phyloP scores from a whole-genome alignment of 73 alveolate genomes.

The Paramecium sonneborni region DNA sequence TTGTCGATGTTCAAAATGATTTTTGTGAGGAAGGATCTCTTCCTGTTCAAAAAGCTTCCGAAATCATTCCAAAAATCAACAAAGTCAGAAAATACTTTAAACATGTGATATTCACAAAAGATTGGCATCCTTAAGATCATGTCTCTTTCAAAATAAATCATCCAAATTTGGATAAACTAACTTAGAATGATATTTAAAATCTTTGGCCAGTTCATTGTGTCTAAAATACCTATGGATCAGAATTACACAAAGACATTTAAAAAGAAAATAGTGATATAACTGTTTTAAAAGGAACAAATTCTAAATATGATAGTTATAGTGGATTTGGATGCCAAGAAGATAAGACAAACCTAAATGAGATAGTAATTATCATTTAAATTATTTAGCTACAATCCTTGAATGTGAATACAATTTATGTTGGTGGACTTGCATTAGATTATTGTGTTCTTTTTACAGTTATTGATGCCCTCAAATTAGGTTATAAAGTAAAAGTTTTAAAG shows the following conservation, averaged over 20 bases:
- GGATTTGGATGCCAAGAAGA: constrained; percentile 92
- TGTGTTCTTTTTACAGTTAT: constrained; percentile 97
- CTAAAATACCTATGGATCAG: constrained; percentile 89
- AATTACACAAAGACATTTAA: constrained; percentile 81
- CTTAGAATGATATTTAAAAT: constrained; percentile 72
- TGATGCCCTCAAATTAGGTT: constrained; percentile 89
- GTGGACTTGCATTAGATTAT: constrained; percentile 96
- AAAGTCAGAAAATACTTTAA: constrained; percentile 76
- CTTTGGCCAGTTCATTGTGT: constrained; percentile 97
- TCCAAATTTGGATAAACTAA: constrained; percentile 71
- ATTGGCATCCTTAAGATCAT: constrained; percentile 94
- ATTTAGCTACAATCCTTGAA: constrained; percentile 12
- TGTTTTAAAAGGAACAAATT: constrained; percentile 79
- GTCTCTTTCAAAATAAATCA: constrained; percentile 81
- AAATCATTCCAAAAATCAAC: constrained; percentile 87
- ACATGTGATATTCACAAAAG: constrained; percentile 80
- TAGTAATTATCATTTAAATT: constrained; percentile 51
- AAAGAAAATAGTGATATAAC: constrained; percentile 73
- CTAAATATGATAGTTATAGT: constrained; percentile 83
- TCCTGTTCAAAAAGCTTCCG: constrained; percentile 78
- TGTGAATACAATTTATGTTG: constrained; percentile 74
- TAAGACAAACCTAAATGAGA: constrained; percentile 77
- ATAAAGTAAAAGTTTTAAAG: constrained; percentile 79
- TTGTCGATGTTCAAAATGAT: constrained; percentile 96
- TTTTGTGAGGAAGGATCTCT: constrained; percentile 97